Conservation (phyloP, 768 basidiomycete genomes). For the Mycena galopus region DNA sequence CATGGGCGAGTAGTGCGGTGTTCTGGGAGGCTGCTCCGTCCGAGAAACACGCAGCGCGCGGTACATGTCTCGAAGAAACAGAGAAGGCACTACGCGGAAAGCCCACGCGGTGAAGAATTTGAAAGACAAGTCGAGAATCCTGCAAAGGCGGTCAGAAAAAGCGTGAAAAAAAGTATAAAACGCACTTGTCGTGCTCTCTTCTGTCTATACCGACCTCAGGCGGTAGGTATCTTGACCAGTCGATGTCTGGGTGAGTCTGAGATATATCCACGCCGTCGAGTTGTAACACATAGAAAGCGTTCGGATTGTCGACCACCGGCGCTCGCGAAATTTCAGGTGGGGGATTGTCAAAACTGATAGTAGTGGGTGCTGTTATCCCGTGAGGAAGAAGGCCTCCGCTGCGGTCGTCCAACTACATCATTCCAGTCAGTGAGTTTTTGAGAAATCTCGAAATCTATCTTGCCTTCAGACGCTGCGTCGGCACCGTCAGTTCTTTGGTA, state of each 20-base stretch:
- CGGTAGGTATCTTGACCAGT: slow-evolving; percentile 35
- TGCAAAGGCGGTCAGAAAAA: slow-evolving; percentile 26
- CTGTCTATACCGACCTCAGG: slow-evolving; percentile 9
- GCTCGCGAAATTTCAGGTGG: background rate
- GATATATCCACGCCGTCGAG: slow-evolving; percentile 24
- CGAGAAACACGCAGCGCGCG: slow-evolving; percentile 47
- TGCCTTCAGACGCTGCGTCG: slow-evolving; percentile 32
- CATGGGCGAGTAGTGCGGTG: slow-evolving; percentile 64
- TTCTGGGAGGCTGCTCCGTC: slow-evolving; percentile 41
- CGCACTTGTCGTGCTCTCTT: slow-evolving; percentile 39
- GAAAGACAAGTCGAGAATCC: slow-evolving; percentile 54
- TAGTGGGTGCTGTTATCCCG: slow-evolving; percentile 16
- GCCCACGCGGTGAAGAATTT: slow-evolving; percentile 56
- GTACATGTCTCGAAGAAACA: slow-evolving; percentile 59
- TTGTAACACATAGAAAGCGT: slow-evolving; percentile 23
- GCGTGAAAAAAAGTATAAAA: background rate
- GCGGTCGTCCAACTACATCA: slow-evolving; percentile 34
- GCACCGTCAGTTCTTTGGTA: slow-evolving; percentile 27
- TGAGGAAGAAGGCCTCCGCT: slow-evolving; percentile 17
- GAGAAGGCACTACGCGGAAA: slow-evolving; percentile 53
- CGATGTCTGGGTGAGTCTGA: slow-evolving; percentile 20
- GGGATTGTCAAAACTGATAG: slow-evolving; percentile 7
- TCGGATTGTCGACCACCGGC: background rate
- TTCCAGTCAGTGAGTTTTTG: no score
- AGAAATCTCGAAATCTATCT: no score